Percentiles rank a stretch among this genome's conserved stretches.
phyloP scores from a whole-genome alignment of 2,329 filamentous ascomycete genomes.

The Cryphonectria japonica region DNA sequence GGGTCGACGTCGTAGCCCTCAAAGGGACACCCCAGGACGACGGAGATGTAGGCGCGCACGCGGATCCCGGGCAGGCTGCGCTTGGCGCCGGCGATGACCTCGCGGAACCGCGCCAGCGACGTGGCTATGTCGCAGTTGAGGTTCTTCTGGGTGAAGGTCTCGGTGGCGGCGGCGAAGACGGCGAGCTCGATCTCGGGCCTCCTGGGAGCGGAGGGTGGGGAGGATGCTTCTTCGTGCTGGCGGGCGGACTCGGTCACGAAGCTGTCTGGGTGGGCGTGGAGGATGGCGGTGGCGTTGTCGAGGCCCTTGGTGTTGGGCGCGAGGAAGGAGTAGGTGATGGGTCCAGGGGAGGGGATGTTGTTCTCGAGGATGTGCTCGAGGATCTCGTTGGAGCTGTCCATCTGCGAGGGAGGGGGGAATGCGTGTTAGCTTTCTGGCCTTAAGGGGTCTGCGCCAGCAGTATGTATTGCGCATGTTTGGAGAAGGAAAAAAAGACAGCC shows the following conservation, averaged over 20 bases:
- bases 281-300: slow-evolving; percentile 60
- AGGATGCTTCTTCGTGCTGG: slow-evolving; percentile 16
- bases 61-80: slow-evolving; percentile 57
- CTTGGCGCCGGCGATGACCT: slow-evolving; percentile 72
- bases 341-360: slow-evolving; percentile 55
- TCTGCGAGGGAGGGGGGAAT: slow-evolving; percentile 49
- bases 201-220: slow-evolving; percentile 34
- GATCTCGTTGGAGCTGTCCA: slow-evolving; percentile 78
- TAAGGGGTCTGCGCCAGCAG: too few relatives aligned
- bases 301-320: slow-evolving; percentile 78
- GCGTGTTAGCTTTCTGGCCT: neutral
- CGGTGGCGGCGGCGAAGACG: slow-evolving; percentile 81
- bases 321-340: slow-evolving; percentile 78
- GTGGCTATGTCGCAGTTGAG: slow-evolving; percentile 79
- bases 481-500: neutral
- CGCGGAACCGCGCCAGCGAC: slow-evolving; percentile 70
- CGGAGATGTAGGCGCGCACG: slow-evolving; percentile 79
- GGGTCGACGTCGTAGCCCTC: slow-evolving; percentile 68
- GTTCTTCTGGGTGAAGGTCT: slow-evolving; percentile 79
- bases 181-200: slow-evolving; percentile 69
- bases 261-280: slow-evolving; percentile 54
- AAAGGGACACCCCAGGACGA: slow-evolving; percentile 80
- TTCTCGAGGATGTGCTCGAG: slow-evolving; percentile 68
- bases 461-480: too few relatives aligned
- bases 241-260: slow-evolving; percentile 56